Evolutionary conservation across 345 rosid genomes (phyloP).

Genomic region (Excoecaria agallocha): DNA sequence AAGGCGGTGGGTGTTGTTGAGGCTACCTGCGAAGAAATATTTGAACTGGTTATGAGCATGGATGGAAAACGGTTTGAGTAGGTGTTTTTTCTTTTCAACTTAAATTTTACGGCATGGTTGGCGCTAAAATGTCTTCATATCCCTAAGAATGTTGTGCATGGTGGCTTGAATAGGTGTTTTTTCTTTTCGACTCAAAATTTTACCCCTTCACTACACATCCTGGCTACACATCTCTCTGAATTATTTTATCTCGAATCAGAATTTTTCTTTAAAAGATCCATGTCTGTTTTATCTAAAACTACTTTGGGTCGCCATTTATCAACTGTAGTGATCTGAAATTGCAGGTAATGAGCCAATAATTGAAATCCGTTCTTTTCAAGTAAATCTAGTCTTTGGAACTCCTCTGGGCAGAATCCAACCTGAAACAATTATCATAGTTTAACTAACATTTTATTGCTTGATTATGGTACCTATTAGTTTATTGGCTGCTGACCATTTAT

Average conservation of each 20-base stretch:
- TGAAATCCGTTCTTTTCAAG: neutral
- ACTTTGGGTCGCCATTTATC: neutral
- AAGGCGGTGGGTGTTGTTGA: slow-evolving; percentile 99
- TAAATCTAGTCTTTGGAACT: neutral
- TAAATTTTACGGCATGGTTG: neutral
- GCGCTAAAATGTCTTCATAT: slow-evolving; percentile 3
- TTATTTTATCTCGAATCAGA: neutral
- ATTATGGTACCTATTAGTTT: neutral
- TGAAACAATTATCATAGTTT: neutral
- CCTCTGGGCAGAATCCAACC: neutral
- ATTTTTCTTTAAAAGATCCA: no score
- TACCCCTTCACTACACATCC: neutral
- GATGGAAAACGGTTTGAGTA: slow-evolving; percentile 98
- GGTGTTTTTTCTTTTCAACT: slow-evolving; percentile 42
- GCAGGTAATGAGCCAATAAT: neutral
- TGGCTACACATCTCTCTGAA: neutral
- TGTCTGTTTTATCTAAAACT: neutral
- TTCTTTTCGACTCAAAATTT: neutral
- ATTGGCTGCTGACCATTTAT: neutral
- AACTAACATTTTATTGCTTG: neutral
- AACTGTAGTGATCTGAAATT: neutral
- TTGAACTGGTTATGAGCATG: slow-evolving; percentile 99
- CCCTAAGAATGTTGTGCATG: neutral
- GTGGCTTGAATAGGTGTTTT: neutral
- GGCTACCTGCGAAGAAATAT: slow-evolving; percentile 95